Percentiles rank a stretch among this genome's conserved stretches.
These are phyloP conservation scores for Lonicera japonica DNA, from an alignment of 129 eudicot genomes.

Conservation along the genomic window DNA sequence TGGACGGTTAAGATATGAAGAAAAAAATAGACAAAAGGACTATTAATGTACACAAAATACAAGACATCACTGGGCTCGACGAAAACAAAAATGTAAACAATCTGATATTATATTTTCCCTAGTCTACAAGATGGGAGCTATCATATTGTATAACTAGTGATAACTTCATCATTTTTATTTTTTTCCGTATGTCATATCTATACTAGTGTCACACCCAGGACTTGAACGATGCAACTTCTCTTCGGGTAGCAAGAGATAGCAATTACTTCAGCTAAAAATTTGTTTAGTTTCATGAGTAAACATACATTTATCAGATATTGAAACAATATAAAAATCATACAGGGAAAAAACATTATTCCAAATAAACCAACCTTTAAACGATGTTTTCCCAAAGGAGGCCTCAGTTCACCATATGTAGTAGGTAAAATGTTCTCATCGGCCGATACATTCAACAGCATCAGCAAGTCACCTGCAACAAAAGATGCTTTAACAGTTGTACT, in stretches of 20 bases:
- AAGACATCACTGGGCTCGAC: no score
- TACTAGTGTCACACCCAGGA: neutral
- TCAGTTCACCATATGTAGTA: slow-evolving; percentile 78
- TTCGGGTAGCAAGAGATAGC: neutral
- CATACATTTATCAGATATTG: neutral
- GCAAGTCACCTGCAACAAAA: slow-evolving; percentile 52
- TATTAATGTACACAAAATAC: no score
- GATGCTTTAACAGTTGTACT: neutral
- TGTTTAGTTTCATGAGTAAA: neutral
- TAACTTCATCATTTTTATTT: neutral
- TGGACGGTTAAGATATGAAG: no score
- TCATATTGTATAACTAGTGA: neutral
- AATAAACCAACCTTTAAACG: slow-evolving; percentile 70
- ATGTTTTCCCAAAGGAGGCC: slow-evolving; percentile 91
- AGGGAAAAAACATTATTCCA: neutral
- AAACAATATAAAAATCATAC: neutral
- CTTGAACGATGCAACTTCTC: neutral
- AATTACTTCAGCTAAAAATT: neutral
- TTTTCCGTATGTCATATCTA: neutral
- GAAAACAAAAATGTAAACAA: no score
- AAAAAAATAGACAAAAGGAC: no score
- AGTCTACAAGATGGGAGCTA: slow-evolving; percentile 45
- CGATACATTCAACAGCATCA: slow-evolving; percentile 58
- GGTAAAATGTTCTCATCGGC: slow-evolving; percentile 77
- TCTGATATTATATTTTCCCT: slow-evolving; percentile 27